Evolutionary conservation across 2,329 filamentous ascomycete genomes (phyloP).

Genomic region (Microdochium paspali): DNA sequence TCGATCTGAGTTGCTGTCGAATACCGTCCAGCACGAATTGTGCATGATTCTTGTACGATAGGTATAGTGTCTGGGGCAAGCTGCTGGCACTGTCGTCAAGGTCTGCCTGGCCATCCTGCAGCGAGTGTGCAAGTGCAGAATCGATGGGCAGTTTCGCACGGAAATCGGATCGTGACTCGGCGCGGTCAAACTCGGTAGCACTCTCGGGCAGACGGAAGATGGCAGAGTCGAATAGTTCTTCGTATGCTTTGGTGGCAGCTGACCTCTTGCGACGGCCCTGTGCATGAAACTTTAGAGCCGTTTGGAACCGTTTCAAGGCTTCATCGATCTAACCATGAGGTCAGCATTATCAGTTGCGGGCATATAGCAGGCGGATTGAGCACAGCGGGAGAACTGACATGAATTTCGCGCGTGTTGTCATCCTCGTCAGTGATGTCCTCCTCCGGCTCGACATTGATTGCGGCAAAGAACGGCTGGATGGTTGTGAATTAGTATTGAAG

Average conservation of each 20-base stretch:
- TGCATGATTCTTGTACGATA: conserved; percentile 92
- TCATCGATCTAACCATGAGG: conserved; percentile 72
- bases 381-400: conserved; percentile 33
- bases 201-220: conserved; percentile 91
- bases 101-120: conserved; percentile 50
- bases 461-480: conserved; percentile 61
- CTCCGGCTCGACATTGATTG: conserved; percentile 90
- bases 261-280: conserved; percentile 70
- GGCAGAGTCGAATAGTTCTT: conserved; percentile 77
- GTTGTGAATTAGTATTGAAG: conserved; percentile 4
- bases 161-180: conserved; percentile 43
- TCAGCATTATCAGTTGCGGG: no score
- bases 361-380: no score
- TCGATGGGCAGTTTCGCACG: conserved; percentile 35
- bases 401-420: conserved; percentile 91
- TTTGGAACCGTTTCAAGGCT: conserved; percentile 88
- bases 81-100: conserved; percentile 71
- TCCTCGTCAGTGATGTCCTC: conserved; percentile 84
- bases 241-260: conserved; percentile 73
- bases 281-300: conserved; percentile 81
- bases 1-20: conserved; percentile 35
- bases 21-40: conserved; percentile 79
- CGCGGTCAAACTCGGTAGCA: conserved; percentile 71
- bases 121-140: conserved; percentile 33
- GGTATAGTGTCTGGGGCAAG: conserved; percentile 79